Evolutionary conservation across 495 filamentous ascomycete species (phyloP), one percentile per base, ranked within the genome.

Genomic region (Trichoderma gamsii): DNA sequence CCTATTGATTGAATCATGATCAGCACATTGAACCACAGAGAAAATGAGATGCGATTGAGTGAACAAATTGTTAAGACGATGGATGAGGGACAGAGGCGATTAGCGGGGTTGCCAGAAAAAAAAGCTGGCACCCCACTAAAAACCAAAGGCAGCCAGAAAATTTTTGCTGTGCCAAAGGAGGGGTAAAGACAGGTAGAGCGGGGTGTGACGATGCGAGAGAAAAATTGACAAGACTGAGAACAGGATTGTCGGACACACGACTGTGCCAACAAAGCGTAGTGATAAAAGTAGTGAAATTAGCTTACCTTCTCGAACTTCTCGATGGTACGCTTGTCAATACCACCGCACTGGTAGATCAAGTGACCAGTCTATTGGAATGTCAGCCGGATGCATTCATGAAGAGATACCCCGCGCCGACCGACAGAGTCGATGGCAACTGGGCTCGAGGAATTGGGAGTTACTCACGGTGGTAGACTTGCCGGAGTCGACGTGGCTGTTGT

Each of bases 311-410:
- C 95, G 87, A 99, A 99, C 90, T 99, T 99, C 90, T 99, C 96
- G 79, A 99, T 99, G 80, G 96, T 98, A 94, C 95, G 95, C 87
- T 92, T 91, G 90, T 99, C 95, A 78, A 99, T 99, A 90, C 95
- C 95, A 89, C 95, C 95, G 86, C 95, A 99, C 86, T 99, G 97
- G 92, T 99, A 99, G 90, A 98, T 99, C 85, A 98, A 86, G 84
- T 98, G 95, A 81, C 90, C 89, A 73, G 82, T 80, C 71, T 77
- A 71, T 67, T 49, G 35, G 41, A 52, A 27, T 51, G 65, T 73
- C 63, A 72, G 70, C 35, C 64, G 29, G 35, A 38, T 25, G 41
- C 66, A 38, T 64, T 64, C 52, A 67, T 23, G 12, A 43, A n/a
- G 64, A 65, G 49, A 2, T 18, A 12, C 46, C 41, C 0, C 67